phyloP scores from a whole-genome alignment of 768 basidiomycete species.

The Podaxis sp. region DNA sequence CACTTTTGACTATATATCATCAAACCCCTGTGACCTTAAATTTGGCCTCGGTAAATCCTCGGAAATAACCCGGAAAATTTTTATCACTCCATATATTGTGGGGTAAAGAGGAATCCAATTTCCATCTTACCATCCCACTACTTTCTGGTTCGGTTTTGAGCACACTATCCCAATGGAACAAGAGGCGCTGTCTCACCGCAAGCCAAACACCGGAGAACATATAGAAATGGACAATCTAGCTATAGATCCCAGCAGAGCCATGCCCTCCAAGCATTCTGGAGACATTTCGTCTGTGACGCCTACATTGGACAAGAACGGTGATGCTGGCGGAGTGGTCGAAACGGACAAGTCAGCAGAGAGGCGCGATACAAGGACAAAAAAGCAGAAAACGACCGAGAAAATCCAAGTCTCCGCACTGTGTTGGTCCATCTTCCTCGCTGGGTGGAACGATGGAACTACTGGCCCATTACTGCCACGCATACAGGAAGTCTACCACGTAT shows the following conservation, averaged over 20 bases:
- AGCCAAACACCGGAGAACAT: neutral
- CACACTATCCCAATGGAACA: neutral
- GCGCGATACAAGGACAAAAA: conserved; percentile 16
- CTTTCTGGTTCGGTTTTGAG: no score
- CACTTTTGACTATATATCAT: no score
- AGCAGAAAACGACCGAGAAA: conserved; percentile 23
- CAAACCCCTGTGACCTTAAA: no score
- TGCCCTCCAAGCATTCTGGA: neutral
- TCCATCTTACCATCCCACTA: no score
- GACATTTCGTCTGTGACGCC: neutral
- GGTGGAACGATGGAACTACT: conserved; percentile 77
- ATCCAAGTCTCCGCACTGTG: conserved; percentile 58
- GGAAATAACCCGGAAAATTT: no score
- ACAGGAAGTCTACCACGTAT: conserved; percentile 52
- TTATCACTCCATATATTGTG: no score
- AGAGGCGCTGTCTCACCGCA: neutral
- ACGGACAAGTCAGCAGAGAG: neutral
- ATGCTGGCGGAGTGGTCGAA: neutral
- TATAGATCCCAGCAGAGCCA: no score
- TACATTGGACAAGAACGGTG: neutral
- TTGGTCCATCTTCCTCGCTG: conserved; percentile 56
- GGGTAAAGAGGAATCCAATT: no score
- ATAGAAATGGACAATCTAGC: neutral
- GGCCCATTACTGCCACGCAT: conserved; percentile 77
- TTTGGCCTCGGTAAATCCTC: no score